A percentile compares a stretch with the other conserved stretches of the same genome.
phyloP scores from a whole-genome alignment of 2,329 filamentous ascomycete genomes.

The Colletotrichum theobromicola region DNA sequence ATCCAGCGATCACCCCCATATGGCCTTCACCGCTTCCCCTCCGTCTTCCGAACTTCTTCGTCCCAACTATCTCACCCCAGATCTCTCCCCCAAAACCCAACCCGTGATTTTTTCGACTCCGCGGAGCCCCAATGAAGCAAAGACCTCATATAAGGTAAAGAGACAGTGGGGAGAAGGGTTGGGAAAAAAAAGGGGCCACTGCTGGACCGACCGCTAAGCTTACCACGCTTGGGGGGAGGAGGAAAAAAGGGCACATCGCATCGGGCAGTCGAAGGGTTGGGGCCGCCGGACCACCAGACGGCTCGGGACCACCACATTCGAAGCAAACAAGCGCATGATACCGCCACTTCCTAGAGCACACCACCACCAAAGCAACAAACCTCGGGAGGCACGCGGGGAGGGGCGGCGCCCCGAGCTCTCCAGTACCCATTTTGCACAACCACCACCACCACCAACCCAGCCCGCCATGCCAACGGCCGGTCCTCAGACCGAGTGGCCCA shows the following conservation, averaged over 20 bases:
- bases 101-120: neutral
- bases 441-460: no score
- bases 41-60: neutral
- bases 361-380: neutral
- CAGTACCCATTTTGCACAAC: neutral
- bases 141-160: neutral
- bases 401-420: neutral
- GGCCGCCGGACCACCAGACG: neutral
- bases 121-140: neutral
- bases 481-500: neutral
- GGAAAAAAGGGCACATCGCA: no score
- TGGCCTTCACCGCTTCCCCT: neutral
- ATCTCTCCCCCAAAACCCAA: no score
- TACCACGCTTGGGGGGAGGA: neutral
- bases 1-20: no score
- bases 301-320: neutral
- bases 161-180: neutral
- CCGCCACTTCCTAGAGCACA: neutral
- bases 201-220: neutral
- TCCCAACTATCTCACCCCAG: neutral
- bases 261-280: neutral
- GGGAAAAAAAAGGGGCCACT: no score
- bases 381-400: neutral
- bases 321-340: neutral
- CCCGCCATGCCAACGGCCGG: neutral